Evolutionary conservation across 148 eudicot genomes (phyloP).

Genomic region (Rhododendron molle): DNA sequence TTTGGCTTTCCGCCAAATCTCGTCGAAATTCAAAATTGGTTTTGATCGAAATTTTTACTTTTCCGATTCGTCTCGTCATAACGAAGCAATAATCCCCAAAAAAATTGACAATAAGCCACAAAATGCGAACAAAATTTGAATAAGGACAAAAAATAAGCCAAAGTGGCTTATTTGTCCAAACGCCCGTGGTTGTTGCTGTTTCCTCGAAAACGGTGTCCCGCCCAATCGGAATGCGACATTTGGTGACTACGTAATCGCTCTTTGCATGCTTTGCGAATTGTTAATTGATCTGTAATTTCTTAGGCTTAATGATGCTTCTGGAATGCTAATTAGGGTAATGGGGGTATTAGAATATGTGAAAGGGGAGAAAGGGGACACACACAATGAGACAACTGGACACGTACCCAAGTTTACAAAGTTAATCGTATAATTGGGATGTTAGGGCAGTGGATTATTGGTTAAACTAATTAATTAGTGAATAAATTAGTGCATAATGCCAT

Average conservation of each 20-base stretch:
- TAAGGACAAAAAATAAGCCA: no score
- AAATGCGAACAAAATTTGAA: no score
- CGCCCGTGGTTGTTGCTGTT: constrained; percentile 35
- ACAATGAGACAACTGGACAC: constrained; percentile 38
- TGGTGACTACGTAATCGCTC: constrained; percentile 24
- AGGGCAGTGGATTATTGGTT: constrained; percentile 21
- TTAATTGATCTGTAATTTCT: background rate
- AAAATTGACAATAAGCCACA: no score
- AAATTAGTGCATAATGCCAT: constrained; percentile 25
- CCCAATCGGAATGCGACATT: constrained; percentile 33
- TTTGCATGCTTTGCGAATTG: constrained; percentile 10
- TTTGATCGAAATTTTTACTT: no score
- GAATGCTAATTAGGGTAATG: constrained; percentile 36
- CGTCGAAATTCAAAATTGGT: no score
- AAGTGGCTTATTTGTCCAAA: no score
- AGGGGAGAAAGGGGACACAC: constrained; percentile 10
- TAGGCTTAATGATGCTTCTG: constrained; percentile 38
- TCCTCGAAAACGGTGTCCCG: constrained; percentile 25
- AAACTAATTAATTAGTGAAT: constrained; percentile 11
- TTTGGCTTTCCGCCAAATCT: no score
- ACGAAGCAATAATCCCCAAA: no score
- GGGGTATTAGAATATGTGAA: constrained; percentile 20
- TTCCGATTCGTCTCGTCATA: no score
- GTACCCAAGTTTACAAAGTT: constrained; percentile 11
- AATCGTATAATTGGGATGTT: constrained; percentile 10